phyloP scores from a whole-genome alignment of 352 stramenopile species.

The Globisporangium yorkense region DNA sequence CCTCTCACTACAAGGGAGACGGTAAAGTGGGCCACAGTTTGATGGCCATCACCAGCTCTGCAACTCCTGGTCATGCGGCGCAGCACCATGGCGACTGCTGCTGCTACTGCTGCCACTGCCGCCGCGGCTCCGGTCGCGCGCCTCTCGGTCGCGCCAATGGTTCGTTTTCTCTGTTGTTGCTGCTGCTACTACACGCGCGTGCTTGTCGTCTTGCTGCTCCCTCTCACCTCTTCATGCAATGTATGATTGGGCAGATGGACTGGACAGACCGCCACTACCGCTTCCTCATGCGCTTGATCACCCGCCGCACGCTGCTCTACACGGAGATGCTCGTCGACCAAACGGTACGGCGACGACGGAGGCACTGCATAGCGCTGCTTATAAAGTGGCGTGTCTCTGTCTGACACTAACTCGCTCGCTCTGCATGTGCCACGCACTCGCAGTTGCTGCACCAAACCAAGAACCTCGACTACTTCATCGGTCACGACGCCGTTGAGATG shows the following conservation, averaged over 20 bases:
- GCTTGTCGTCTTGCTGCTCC: neutral
- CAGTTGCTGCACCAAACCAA: constrained; percentile 80
- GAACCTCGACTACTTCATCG: constrained; percentile 88
- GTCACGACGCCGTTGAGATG: constrained; percentile 75
- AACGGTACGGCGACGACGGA: constrained; percentile 56
- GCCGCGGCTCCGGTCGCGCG: constrained; percentile 7
- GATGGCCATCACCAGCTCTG: too few relatives aligned
- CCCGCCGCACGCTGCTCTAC: constrained; percentile 91
- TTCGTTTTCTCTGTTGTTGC: neutral
- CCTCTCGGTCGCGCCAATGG: constrained; percentile 15
- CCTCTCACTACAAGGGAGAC: too few relatives aligned
- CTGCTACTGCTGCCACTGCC: neutral
- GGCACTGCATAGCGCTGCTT: neutral
- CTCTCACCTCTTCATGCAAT: neutral
- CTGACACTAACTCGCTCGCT: neutral
- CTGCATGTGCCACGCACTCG: neutral
- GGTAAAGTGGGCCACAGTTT: too few relatives aligned
- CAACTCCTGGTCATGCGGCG: too few relatives aligned
- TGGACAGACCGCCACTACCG: constrained; percentile 95
- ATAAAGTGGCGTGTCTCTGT: too few relatives aligned
- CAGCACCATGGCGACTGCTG: neutral
- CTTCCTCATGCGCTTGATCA: constrained; percentile 94
- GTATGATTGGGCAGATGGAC: constrained; percentile 84
- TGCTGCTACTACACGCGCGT: neutral
- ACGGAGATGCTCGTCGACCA: constrained; percentile 99